Base-by-base conservation (phyloP, 1,139 yeast species). In the Kodamaea plutei region DNA sequence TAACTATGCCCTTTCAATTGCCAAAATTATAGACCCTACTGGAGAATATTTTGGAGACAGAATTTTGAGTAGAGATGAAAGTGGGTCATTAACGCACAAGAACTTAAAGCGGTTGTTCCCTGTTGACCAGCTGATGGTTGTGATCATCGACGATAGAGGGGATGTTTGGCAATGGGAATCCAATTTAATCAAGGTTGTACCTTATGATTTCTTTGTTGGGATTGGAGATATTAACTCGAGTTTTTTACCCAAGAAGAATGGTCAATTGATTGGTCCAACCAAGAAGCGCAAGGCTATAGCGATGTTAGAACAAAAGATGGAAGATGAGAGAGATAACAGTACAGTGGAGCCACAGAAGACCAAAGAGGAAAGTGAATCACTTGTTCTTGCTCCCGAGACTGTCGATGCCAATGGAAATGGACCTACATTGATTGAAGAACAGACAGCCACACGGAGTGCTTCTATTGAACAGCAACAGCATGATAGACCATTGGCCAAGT, bases 141-240 rank as follows among this genome's bases (percentile, higher is more conserved):
- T 87, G 3, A 82, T 91, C 27, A 91, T 91, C 38, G 99, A 91
- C 56, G 99, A 91, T 54, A 74, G 99, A 54, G 98, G 97, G 4
- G 99, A 91, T 55, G 98, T 91, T 8, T 91, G 99, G 99, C 87
- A 84, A 51, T 91, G 98, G 98, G 85, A 88, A 43, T 80, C 84
- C 15, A 89, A 91, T 53, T 65, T 91, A 43, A 77, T 91, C 38
- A 87, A 89, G 54, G 98, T 91, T 7, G 84, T 88, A 2, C 98
- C 98, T 0, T 91, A 87, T 54, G 95, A 87, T 52, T 93, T 91
- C 49, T 93, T 93, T 48, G 95, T 88, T 25, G 97, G 97, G 8
- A 87, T 91, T 38, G 99, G 99, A 20, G 99, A 93, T 64, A 93
- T 93, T 48, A 93, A 93, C 52, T 85, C 96, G 14, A 82, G 89